Evolutionary conservation across 495 filamentous ascomycete species (phyloP).

Genomic region (Terfezia boudieri): DNA sequence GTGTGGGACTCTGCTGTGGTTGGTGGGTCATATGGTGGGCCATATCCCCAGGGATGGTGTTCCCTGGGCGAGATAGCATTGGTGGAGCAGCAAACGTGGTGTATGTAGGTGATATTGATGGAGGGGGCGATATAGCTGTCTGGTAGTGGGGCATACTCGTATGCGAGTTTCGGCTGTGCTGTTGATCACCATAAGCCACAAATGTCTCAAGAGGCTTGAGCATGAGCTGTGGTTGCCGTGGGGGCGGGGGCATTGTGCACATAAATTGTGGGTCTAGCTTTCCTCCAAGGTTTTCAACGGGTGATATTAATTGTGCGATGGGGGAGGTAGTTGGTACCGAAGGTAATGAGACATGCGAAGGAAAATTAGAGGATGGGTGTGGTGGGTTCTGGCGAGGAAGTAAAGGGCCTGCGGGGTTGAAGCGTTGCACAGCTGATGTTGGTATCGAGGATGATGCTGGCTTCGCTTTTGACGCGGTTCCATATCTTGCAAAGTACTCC

Average conservation of each 20-base stretch:
- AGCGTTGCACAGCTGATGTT: slow-evolving; percentile 23
- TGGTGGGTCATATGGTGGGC: slow-evolving; percentile 14
- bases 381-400: slow-evolving; percentile 13
- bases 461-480: slow-evolving; percentile 35
- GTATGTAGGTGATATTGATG: slow-evolving; percentile 8
- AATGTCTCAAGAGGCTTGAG: neutral
- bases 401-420: slow-evolving; percentile 22
- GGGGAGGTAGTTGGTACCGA: too few species aligned
- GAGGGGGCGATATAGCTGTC: slow-evolving; percentile 5
- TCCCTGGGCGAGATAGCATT: slow-evolving; percentile 8
- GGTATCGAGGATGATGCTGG: slow-evolving; percentile 16
- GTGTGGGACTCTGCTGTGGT: slow-evolving; percentile 5
- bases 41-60: slow-evolving; percentile 7
- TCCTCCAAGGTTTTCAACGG: too few species aligned
- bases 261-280: slow-evolving; percentile 7
- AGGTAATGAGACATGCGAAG: too few species aligned
- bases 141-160: slow-evolving; percentile 3
- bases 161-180: neutral
- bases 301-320: too few species aligned
- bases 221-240: neutral
- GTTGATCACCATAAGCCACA: slow-evolving; percentile 8
- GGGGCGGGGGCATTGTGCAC: slow-evolving; percentile 6
- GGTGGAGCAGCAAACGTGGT: slow-evolving; percentile 7
- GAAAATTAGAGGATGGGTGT: too few species aligned
- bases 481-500: slow-evolving; percentile 75